Conservation (phyloP, 208 protist species). For the Acanthamoeba healyi region DNA sequence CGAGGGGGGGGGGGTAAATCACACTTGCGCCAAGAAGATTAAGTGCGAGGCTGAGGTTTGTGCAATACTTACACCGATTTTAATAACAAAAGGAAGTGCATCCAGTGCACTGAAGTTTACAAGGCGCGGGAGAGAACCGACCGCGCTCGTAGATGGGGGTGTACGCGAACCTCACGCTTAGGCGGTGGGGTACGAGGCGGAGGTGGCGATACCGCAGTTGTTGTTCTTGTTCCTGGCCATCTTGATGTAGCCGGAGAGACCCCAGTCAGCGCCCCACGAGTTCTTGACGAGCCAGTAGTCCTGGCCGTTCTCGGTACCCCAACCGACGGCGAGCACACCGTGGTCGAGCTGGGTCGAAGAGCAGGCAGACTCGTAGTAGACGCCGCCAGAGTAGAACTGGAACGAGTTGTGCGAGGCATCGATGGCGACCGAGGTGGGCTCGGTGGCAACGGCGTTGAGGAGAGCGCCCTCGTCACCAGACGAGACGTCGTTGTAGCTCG, state of each 20-base stretch:
- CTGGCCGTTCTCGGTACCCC: constrained; percentile 78
- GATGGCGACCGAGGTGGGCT: constrained; percentile 94
- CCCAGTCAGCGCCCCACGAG: constrained; percentile 1
- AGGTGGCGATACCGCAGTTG: constrained; percentile 71
- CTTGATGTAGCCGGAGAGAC: not conserved
- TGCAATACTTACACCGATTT: not conserved
- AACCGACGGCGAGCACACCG: constrained; percentile 89
- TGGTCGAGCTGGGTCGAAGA: constrained; percentile 88
- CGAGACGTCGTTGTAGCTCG: constrained; percentile 89
- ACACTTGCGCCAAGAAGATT: not conserved
- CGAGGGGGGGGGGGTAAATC: not conserved
- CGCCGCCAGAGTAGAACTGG: constrained; percentile 90
- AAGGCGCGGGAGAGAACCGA: too few relatives aligned
- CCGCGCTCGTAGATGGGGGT: too few relatives aligned
- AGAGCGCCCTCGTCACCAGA: constrained; percentile 88
- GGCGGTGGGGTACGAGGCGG: constrained; percentile 53
- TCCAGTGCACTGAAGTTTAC: too few relatives aligned
- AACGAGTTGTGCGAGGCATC: constrained; percentile 92
- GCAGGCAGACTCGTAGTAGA: constrained; percentile 90
- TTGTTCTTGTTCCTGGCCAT: constrained; percentile 10
- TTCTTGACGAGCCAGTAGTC: constrained; percentile 89
- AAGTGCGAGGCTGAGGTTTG: too few relatives aligned
- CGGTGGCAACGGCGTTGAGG: constrained; percentile 84
- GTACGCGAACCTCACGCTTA: not conserved
- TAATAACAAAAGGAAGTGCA: not conserved